Evolutionary conservation across 2,329 filamentous ascomycete species (phyloP).

Genomic region (Parastagonospora nodorum): DNA sequence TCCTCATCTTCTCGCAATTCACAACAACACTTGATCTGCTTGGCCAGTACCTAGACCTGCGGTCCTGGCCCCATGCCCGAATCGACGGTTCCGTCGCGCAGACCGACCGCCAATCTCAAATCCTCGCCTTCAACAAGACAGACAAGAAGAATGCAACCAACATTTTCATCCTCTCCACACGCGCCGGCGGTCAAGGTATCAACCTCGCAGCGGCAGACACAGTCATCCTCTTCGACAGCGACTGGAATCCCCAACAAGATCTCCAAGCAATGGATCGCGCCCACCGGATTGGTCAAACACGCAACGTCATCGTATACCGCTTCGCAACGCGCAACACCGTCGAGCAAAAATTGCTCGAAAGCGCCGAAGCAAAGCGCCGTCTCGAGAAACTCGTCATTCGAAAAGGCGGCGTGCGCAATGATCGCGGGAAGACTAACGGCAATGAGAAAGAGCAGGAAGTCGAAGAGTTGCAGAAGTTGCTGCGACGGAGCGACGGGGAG

Average conservation of each 20-base stretch:
- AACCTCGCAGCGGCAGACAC: slow-evolving; percentile 92
- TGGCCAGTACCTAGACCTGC: slow-evolving; percentile 82
- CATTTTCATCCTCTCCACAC: slow-evolving; percentile 85
- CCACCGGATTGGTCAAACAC: slow-evolving; percentile 91
- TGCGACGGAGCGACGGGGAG: slow-evolving; percentile 69
- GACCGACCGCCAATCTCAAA: slow-evolving; percentile 55
- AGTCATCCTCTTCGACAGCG: slow-evolving; percentile 85
- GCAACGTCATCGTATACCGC: slow-evolving; percentile 90
- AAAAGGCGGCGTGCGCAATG: slow-evolving; percentile 71
- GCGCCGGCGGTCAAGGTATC: slow-evolving; percentile 93
- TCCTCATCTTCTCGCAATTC: slow-evolving; percentile 96
- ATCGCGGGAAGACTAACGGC: slow-evolving; percentile 61
- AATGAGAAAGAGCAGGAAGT: slow-evolving; percentile 51
- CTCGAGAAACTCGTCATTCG: slow-evolving; percentile 95
- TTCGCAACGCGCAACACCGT: slow-evolving; percentile 93
- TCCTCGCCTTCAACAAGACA: slow-evolving; percentile 55
- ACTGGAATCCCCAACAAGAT: slow-evolving; percentile 98
- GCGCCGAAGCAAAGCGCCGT: slow-evolving; percentile 87
- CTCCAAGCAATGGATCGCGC: slow-evolving; percentile 94
- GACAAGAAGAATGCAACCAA: slow-evolving; percentile 50
- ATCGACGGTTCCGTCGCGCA: slow-evolving; percentile 90
- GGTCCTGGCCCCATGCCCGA: slow-evolving; percentile 80
- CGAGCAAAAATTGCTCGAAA: slow-evolving; percentile 83
- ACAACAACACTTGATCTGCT: slow-evolving; percentile 91
- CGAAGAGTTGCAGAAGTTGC: slow-evolving; percentile 53